Evolutionary conservation across 352 stramenopile genomes (phyloP).

Genomic region (Phytophthora pseudosyringae): DNA sequence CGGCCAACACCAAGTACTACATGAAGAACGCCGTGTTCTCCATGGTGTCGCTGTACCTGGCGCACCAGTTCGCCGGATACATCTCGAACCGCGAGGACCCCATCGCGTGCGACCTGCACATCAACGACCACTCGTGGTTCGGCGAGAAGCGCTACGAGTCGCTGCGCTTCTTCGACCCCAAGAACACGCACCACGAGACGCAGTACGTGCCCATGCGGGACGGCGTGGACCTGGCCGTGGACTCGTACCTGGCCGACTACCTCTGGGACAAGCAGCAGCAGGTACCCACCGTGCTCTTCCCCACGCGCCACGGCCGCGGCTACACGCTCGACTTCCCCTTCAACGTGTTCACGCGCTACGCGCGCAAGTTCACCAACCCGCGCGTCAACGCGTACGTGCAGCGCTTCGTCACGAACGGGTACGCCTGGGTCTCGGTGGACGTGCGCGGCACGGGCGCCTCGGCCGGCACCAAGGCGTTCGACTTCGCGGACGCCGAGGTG

Average conservation of each 20-base stretch:
- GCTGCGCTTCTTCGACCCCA: conserved; percentile 78
- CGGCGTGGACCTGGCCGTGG: conserved; percentile 73
- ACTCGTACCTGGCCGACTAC: conserved; percentile 77
- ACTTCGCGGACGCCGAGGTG: conserved; percentile 78
- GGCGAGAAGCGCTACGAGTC: conserved; percentile 68
- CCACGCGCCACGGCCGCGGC: conserved; percentile 79
- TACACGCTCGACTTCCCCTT: conserved; percentile 86
- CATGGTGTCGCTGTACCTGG: conserved; percentile 73
- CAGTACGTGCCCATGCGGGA: conserved; percentile 81
- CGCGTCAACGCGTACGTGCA: conserved; percentile 78
- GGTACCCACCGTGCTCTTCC: conserved; percentile 73
- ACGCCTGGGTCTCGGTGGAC: conserved; percentile 81
- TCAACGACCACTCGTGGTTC: conserved; percentile 85
- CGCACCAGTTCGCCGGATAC: conserved; percentile 61
- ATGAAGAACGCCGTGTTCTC: conserved; percentile 81
- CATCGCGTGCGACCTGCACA: conserved; percentile 57
- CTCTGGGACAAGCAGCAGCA: conserved; percentile 62
- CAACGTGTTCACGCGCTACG: conserved; percentile 68
- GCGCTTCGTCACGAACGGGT: conserved; percentile 74
- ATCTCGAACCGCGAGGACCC: conserved; percentile 66
- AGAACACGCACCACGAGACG: conserved; percentile 68
- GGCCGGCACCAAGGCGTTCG: conserved; percentile 60
- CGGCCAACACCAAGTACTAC: conserved; percentile 65
- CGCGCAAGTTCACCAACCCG: conserved; percentile 82
- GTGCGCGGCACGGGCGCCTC: conserved; percentile 81